phyloP scores from a whole-genome alignment of 2,329 filamentous ascomycete species.

The Aspergillus sp. region DNA sequence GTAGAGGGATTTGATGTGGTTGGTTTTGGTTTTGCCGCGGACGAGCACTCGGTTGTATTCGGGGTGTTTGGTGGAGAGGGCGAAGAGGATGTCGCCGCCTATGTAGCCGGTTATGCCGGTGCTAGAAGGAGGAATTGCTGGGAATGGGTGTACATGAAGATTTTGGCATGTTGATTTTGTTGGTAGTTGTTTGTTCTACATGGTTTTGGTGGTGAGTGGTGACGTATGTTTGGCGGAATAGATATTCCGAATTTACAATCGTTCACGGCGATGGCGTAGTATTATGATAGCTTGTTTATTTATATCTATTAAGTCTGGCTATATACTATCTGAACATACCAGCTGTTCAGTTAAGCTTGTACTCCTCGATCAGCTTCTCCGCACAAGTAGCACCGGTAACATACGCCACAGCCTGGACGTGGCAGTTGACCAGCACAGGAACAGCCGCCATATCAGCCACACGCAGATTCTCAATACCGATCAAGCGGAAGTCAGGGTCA shows the following conservation, averaged over 20 bases:
- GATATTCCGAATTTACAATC: no score
- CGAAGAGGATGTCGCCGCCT: slow-evolving; percentile 34
- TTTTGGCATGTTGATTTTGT: no score
- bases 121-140: no score
- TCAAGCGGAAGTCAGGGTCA: slow-evolving; percentile 38
- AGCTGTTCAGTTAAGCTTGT: slow-evolving; percentile 25
- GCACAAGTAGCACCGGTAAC: slow-evolving; percentile 49
- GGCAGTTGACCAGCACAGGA: slow-evolving; percentile 41
- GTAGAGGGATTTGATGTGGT: slow-evolving; percentile 4
- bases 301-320: no score
- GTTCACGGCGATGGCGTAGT: no score
- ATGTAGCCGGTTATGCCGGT: slow-evolving; percentile 18
- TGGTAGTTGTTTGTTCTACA: no score
- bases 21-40: slow-evolving; percentile 1
- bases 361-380: slow-evolving; percentile 47
- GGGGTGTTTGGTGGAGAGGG: slow-evolving; percentile 26
- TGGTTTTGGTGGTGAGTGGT: no score
- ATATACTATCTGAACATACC: no score
- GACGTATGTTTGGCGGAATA: no score
- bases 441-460: slow-evolving; percentile 42
- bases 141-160: no score
- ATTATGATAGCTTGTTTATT: no score
- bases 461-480: slow-evolving; percentile 33
- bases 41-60: slow-evolving; percentile 3
- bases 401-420: slow-evolving; percentile 52